phyloP scores from a whole-genome alignment of 805 yeast genomes.

The Grigorovia yakushimaensis region DNA sequence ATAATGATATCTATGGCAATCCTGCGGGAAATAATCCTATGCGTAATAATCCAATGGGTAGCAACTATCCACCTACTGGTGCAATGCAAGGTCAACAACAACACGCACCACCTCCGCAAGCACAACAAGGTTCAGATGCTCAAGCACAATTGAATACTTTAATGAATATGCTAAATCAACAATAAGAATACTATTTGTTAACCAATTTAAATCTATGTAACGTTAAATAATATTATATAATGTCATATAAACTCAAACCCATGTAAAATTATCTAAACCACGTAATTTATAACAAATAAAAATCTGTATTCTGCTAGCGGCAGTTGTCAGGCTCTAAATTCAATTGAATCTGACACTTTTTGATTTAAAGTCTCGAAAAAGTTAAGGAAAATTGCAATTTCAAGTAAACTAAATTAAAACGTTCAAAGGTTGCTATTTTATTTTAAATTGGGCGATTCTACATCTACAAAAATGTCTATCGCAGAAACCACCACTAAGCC shows the following conservation, averaged over 20 bases:
- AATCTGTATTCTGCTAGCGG: too few relatives aligned
- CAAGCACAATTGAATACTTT: constrained; percentile 34
- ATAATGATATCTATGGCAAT: constrained; percentile 6
- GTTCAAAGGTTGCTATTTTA: too few relatives aligned
- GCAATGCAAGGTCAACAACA: constrained; percentile 11
- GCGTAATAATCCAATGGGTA: constrained; percentile 5
- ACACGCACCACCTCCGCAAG: constrained; percentile 8
- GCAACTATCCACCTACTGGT: constrained; percentile 5
- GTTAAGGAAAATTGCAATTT: neutral
- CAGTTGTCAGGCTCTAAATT: too few relatives aligned
- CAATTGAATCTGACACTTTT: too few relatives aligned
- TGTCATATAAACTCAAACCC: neutral
- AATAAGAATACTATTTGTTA: constrained; percentile 11
- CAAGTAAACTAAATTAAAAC: too few relatives aligned
- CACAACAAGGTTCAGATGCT: constrained; percentile 23
- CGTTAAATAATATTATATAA: neutral
- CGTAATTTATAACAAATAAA: too few relatives aligned
- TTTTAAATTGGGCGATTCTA: too few relatives aligned
- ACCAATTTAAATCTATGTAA: neutral
- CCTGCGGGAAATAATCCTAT: constrained; percentile 1
- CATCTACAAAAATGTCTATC: neutral
- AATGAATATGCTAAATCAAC: constrained; percentile 36
- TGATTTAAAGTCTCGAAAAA: neutral
- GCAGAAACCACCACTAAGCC: neutral
- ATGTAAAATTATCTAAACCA: neutral